Percentiles rank a stretch among this genome's conserved stretches.
phyloP scores from a whole-genome alignment of 2,329 filamentous ascomycete species.

The Falciphora oryzae region DNA sequence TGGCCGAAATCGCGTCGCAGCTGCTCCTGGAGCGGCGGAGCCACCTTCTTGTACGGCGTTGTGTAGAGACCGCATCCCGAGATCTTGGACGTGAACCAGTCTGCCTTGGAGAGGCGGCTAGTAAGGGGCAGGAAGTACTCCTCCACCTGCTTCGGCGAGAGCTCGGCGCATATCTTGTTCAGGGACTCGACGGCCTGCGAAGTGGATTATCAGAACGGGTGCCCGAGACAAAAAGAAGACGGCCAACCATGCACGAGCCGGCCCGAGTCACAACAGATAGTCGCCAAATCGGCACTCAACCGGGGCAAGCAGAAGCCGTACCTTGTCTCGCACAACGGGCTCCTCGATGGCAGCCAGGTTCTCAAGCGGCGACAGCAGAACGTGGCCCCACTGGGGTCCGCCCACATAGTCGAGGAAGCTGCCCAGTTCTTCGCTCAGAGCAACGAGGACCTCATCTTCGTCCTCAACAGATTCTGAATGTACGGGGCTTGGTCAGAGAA shows the following conservation, averaged over 20 bases:
- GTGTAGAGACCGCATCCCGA: slow-evolving; percentile 95
- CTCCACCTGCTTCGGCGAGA: slow-evolving; percentile 89
- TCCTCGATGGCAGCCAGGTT: slow-evolving; percentile 98
- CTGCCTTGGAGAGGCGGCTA: slow-evolving; percentile 93
- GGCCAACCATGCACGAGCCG: not conserved
- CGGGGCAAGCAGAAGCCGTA: slow-evolving; percentile 31
- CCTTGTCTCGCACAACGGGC: slow-evolving; percentile 96
- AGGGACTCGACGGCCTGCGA: slow-evolving; percentile 90
- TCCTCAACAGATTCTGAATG: slow-evolving; percentile 91
- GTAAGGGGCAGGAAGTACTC: slow-evolving; percentile 96
- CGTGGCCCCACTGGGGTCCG: slow-evolving; percentile 87
- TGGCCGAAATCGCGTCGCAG: slow-evolving; percentile 87
- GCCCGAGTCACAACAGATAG: not conserved
- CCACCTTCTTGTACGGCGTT: slow-evolving; percentile 86
- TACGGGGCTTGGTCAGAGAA: not conserved
- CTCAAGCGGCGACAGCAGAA: slow-evolving; percentile 93
- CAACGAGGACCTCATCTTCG: slow-evolving; percentile 96
- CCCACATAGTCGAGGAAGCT: slow-evolving; percentile 97
- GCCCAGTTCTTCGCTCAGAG: slow-evolving; percentile 92
- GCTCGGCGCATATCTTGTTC: slow-evolving; percentile 96
- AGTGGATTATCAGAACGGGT: slow-evolving; percentile 8
- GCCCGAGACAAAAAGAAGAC: not conserved
- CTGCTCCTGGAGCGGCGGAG: slow-evolving; percentile 79
- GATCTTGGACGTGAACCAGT: slow-evolving; percentile 99
- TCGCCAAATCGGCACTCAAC: not conserved